Evolutionary conservation across 148 eudicot genomes (phyloP), one percentile per base, ranked within the genome.

Genomic region (Dysphania ambrosioides): DNA sequence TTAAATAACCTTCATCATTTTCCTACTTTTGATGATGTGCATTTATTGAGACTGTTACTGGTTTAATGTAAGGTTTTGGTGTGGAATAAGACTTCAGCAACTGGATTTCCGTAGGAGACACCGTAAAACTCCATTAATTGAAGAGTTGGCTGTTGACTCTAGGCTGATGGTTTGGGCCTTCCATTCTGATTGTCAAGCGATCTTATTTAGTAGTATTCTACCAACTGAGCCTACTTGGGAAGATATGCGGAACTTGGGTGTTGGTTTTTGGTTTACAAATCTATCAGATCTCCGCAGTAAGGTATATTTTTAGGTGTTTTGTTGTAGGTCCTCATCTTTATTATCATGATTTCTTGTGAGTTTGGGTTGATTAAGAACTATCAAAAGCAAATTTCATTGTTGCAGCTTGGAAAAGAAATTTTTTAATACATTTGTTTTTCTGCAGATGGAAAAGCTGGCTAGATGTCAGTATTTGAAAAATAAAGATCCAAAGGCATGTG

Each of bases 391-490:
- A 66, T 63, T 42, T 34, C 29, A 35, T 58, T 44, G 10, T 74
- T n/a, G 19, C 34, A 49, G 27, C 16, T 49, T 51, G 36, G n/a
- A 29, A 70, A 60, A 44, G 5, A 64, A 67, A n/a, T n/a, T n/a
- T 71, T 68, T 75, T 86, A 35, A 75, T 72, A 38, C 75, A 31
- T 38, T 51, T 74, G 31, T 78, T 79, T 64, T 79, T 26, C 75
- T 85, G 64, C 87, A 96, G 99, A 96, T 96, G 97, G 99, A 96
- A 83, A 89, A 90, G 85, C 83, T 96, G 85, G 99, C 99, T 68
- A 90, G 97, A 79, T 83, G 81, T 68, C 97, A 82, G 68, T 96
- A 90, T 80, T 79, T 96, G 79, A 92, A 86, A 83, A 88, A 69
- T 72, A 96, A 79, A 84, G 99, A 96, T 81, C 99, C 99, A 18